Evolutionary conservation across 371 early-diverging fungal genomes (phyloP).

Genomic region (Syncephalastrum monosporum): DNA sequence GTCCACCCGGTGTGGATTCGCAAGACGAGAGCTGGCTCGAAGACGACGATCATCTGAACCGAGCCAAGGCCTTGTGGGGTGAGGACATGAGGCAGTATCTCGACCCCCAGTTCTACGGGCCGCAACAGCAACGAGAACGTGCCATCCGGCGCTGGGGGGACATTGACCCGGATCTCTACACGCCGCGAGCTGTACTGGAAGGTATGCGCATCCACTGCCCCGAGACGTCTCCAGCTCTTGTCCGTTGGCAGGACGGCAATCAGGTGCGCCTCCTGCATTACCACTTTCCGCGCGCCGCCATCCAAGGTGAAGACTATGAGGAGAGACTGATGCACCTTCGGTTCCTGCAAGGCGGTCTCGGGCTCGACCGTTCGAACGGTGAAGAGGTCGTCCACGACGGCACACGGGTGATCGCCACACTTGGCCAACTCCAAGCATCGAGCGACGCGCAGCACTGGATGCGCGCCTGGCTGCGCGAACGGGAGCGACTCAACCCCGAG

Average conservation of each 20-base stretch:
- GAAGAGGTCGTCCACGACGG: neutral
- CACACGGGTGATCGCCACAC: neutral
- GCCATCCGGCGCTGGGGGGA: too few relatives aligned
- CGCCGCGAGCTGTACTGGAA: neutral
- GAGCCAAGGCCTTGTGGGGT: neutral
- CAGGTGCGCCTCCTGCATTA: neutral
- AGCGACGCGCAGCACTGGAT: neutral
- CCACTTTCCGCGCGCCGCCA: neutral
- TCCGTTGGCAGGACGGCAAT: neutral
- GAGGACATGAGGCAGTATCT: neutral
- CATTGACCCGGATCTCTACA: too few relatives aligned
- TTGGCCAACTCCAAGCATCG: neutral
- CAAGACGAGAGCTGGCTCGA: conserved; percentile 3
- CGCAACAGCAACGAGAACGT: conserved; percentile 1
- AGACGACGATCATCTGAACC: neutral
- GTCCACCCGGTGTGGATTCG: neutral
- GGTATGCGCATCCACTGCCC: too few relatives aligned
- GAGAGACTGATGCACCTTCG: neutral
- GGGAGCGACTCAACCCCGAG: too few relatives aligned
- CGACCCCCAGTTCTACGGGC: neutral
- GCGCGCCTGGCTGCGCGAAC: too few relatives aligned
- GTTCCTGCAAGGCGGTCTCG: neutral
- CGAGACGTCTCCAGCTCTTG: neutral
- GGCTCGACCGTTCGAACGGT: neutral
- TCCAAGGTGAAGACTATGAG: neutral